Base-by-base conservation (phyloP, 202 grass and related monocot species). In the Digitaria exilis region DNA sequence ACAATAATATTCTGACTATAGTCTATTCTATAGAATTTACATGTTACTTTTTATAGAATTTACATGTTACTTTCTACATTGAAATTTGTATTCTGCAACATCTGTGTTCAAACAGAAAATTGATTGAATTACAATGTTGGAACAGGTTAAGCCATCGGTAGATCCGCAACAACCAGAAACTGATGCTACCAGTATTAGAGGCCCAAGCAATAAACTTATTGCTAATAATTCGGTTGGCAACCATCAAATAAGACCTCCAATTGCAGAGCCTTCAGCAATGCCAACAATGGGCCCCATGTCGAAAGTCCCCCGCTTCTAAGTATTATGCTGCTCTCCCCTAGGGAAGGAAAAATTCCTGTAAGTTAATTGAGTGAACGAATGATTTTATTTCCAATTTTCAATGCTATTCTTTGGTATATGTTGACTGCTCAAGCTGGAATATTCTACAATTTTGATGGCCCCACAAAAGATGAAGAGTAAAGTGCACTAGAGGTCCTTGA, bases 301-400 rank as follows among this genome's bases (percentile, higher is more conserved):
- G 21, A 95, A 92, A 84, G 78, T 79, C 10, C 85, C 90, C n/a
- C 81, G 82, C 62, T 88, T 92, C 86, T 95, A 82, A 80, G 76
- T 39, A 50, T 68, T 28, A 30, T 78, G 71, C 29, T 85, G 65
- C 25, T 55, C 74, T 57, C 39, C 41, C 69, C 3, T 18, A 9
- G 78, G 29, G 69, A 80, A 87, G 80, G 67, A 65, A 83, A 84
- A 73, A 13, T 24, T 63, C 60, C 32, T 83, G 88, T 66, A 87
- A 83, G 80, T 90, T 56, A 22, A 32, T 58, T 30, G 3, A 42
- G 59, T 61, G 24, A 4, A n/a, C 73, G 78, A 2, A 57, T 37
- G 22, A 11, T 24, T 44, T 32, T 15, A 6, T 85, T 76, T 85
- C 35, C 37, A 71, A 22, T 71, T 65, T 55, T 78, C 35, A 42